Percentiles rank a stretch among this genome's conserved stretches.
phyloP scores from a whole-genome alignment of 2,329 filamentous ascomycete species.

The Fusarium clavum region DNA sequence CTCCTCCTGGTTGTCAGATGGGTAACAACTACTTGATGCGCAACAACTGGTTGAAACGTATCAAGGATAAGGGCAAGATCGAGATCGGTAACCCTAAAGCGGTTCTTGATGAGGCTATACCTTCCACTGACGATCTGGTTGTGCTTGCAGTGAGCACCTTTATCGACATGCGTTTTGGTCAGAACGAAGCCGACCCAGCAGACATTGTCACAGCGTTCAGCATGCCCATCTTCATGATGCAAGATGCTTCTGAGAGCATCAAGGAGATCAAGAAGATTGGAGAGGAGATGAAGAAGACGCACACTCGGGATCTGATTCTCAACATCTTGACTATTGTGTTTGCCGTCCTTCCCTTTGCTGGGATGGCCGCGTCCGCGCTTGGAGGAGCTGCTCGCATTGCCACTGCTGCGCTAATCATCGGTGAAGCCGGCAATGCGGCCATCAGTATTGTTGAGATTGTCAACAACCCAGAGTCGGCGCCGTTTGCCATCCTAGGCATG shows the following conservation, averaged over 20 bases:
- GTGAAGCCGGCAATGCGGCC: constrained; percentile 37
- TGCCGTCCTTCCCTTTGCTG: not conserved
- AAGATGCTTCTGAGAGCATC: constrained; percentile 44
- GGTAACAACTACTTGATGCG: too few relatives aligned
- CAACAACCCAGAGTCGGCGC: constrained; percentile 40
- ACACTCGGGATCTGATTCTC: constrained; percentile 42
- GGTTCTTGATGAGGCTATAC: too few relatives aligned
- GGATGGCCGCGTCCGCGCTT: not conserved
- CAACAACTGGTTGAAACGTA: too few relatives aligned
- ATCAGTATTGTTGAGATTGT: constrained; percentile 43
- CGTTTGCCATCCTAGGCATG: constrained; percentile 45
- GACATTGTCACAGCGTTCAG: constrained; percentile 1
- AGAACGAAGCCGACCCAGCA: too few relatives aligned
- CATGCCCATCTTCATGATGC: constrained; percentile 33
- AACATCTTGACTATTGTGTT: constrained; percentile 49
- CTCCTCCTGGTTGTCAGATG: too few relatives aligned
- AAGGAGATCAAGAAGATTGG: constrained; percentile 43
- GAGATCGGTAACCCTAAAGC: too few relatives aligned
- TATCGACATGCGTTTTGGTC: too few relatives aligned
- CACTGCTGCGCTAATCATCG: constrained; percentile 26
- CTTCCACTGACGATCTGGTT: not conserved
- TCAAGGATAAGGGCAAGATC: too few relatives aligned
- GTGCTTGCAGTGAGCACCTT: too few relatives aligned
- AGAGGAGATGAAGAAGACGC: constrained; percentile 31
- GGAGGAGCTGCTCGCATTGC: constrained; percentile 3